phyloP scores from a whole-genome alignment of 495 filamentous ascomycete species.

The Tuber calosporum region DNA sequence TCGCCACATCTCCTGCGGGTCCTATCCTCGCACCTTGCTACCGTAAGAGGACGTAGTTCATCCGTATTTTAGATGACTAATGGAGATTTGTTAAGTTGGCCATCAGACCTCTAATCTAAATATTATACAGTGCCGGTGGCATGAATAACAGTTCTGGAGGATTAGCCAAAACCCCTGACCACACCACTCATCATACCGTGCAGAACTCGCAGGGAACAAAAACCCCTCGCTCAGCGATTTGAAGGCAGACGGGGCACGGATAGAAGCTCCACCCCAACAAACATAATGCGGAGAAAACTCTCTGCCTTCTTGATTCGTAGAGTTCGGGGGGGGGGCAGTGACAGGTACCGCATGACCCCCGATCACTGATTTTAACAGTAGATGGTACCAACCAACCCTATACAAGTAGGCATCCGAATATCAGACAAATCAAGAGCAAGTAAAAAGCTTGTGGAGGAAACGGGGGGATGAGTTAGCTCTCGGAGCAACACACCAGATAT shows the following conservation, averaged over 20 bases:
- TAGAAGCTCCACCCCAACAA: not conserved
- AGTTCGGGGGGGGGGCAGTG: not conserved
- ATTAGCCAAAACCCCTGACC: not conserved
- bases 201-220: not conserved
- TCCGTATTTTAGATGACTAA: not conserved
- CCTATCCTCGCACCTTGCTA: not conserved
- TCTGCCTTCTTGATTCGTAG: not conserved
- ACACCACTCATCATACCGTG: not conserved
- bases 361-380: not conserved
- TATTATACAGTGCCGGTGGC: not conserved
- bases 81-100: not conserved
- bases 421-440: not conserved
- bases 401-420: not conserved
- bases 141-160: not conserved
- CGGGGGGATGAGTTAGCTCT: not conserved
- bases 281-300: not conserved
- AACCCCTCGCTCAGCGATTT: not conserved
- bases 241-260: not conserved
- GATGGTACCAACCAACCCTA: not conserved
- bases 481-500: not conserved
- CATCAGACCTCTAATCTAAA: not conserved
- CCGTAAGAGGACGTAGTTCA: not conserved
- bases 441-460: not conserved
- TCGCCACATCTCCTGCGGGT: not conserved
- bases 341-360: not conserved